phyloP scores from a whole-genome alignment of 257 asterid species.

The Nicotiana tabacum region DNA sequence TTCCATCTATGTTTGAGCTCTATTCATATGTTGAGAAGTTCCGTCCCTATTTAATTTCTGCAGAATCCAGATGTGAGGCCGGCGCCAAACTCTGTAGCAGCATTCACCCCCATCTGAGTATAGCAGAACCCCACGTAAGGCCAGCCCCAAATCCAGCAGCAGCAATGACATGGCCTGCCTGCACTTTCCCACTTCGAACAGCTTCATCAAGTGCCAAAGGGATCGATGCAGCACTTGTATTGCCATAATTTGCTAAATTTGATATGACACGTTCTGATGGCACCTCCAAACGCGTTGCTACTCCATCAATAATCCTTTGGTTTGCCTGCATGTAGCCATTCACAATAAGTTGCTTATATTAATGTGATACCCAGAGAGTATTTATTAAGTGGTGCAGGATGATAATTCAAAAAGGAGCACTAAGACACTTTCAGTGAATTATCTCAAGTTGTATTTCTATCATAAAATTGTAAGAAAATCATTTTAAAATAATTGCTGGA shows the following conservation, averaged over 20 bases:
- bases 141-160: conserved; percentile 98
- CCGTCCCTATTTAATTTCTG: conserved; percentile 1
- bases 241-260: conserved; percentile 82
- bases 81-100: background rate
- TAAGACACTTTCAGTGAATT: background rate
- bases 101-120: conserved; percentile 79
- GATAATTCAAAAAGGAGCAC: background rate
- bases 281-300: conserved; percentile 64
- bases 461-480: background rate
- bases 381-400: background rate
- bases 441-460: background rate
- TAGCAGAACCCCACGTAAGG: conserved; percentile 94
- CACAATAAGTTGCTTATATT: background rate
- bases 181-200: conserved; percentile 75
- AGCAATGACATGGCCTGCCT: conserved; percentile 74
- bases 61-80: background rate
- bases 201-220: conserved; percentile 97
- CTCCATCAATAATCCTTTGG: conserved; percentile 86
- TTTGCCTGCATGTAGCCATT: conserved; percentile 58
- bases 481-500: background rate
- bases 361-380: background rate
- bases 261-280: conserved; percentile 83
- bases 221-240: conserved; percentile 90
- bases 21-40: background rate
- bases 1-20: background rate